phyloP scores from a whole-genome alignment of 164 flowering plant genomes.

The Litsea cubeba region DNA sequence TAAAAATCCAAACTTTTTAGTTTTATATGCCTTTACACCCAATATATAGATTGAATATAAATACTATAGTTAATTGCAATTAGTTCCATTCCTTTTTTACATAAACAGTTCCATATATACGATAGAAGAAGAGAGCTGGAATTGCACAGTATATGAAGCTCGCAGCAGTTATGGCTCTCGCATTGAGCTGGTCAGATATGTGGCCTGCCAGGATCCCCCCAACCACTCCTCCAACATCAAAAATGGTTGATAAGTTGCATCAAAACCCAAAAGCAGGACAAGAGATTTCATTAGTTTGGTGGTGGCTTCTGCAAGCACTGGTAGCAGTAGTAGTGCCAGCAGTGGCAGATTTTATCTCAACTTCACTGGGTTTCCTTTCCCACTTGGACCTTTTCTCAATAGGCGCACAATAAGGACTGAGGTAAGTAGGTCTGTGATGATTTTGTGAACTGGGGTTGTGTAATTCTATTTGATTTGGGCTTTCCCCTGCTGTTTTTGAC shows the following conservation, averaged over 20 bases:
- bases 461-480: too few species aligned
- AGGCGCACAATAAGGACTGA: constrained; percentile 81
- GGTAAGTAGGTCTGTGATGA: constrained; percentile 33
- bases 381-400: constrained; percentile 94
- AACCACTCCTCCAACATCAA: constrained; percentile 74
- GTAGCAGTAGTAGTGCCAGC: constrained; percentile 15
- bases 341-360: constrained; percentile 74
- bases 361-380: constrained; percentile 95
- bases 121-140: too few species aligned
- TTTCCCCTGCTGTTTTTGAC: too few species aligned
- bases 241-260: constrained; percentile 59
- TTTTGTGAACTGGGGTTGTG: too few species aligned
- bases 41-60: too few species aligned
- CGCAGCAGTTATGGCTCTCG: constrained; percentile 75
- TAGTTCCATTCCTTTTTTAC: too few species aligned
- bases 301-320: constrained; percentile 45
- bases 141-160: constrained; percentile 71
- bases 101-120: too few species aligned
- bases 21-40: too few species aligned
- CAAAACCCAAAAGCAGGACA: constrained; percentile 29
- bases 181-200: constrained; percentile 62
- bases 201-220: constrained; percentile 81
- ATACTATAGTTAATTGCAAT: too few species aligned
- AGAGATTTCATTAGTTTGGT: constrained; percentile 33
- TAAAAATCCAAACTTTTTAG: too few species aligned